phyloP scores from a whole-genome alignment of 805 yeast genomes.

The Diddensiella santjacobensis region DNA sequence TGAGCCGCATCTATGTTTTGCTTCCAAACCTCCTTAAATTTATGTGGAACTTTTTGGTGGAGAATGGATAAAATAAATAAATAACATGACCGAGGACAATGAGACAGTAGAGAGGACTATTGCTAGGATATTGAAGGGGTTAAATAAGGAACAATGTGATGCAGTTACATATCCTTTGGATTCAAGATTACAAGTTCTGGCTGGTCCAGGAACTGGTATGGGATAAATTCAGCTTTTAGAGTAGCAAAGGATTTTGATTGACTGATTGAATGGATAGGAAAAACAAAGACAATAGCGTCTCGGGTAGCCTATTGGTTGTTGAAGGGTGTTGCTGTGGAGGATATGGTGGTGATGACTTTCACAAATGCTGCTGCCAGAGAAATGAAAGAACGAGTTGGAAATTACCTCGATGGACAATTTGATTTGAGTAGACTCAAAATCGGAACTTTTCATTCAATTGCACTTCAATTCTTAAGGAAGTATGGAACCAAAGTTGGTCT shows the following conservation, averaged over 20 bases:
- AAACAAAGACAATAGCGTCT: constrained; percentile 77
- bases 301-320: constrained; percentile 69
- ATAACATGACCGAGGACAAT: too few relatives aligned
- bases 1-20: too few relatives aligned
- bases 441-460: constrained; percentile 90
- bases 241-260: neutral
- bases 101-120: too few relatives aligned
- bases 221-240: too few relatives aligned
- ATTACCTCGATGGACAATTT: constrained; percentile 26
- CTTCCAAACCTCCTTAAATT: too few relatives aligned
- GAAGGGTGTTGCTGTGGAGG: constrained; percentile 43
- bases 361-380: constrained; percentile 91
- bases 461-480: constrained; percentile 53
- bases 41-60: too few relatives aligned
- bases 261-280: constrained; percentile 29
- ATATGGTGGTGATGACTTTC: constrained; percentile 82
- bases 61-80: too few relatives aligned
- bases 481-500: constrained; percentile 54
- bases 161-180: constrained; percentile 44
- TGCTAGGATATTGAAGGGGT: constrained; percentile 1
- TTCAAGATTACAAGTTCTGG: constrained; percentile 49
- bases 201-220: constrained; percentile 63
- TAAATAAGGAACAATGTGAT: constrained; percentile 41
- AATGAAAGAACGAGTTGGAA: constrained; percentile 61
- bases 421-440: constrained; percentile 46